Evolutionary conservation across 75 land plant species (phyloP), one percentile per base, ranked within the genome.

Genomic region (Gnetum montanum): DNA sequence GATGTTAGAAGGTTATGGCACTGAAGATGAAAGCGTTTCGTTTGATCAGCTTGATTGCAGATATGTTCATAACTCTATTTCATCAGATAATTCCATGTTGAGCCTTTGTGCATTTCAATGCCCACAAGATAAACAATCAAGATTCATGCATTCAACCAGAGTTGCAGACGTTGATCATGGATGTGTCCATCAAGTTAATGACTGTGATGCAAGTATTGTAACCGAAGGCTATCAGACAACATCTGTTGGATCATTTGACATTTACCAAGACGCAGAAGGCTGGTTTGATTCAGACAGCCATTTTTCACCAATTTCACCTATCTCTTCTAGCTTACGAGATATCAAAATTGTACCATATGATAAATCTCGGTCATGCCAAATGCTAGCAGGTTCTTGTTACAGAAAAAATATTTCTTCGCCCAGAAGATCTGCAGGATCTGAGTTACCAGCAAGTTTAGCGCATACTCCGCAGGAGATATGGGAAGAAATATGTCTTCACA

Each of bases 101-200:
- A 37, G 66, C 36, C 23, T 34, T 33, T 23, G 16, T 13, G 19
- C 57, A 28, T 77, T 67, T 15, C 37, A 60, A 48, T 43, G 26
- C n/a, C 15, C 25, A 44, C 28, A 26, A 43, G 44, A 16, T 37
- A 16, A 4, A 6, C 36, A 20, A 33, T 57, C 29, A 25, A 28
- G 47, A 57, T 20, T 15, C 16, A 8, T 43, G 37, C 59, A 28
- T 25, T 41, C 46, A 12, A 43, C 47, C 22, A 57, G 78, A 37
- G 59, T 57, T 47, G 80, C 60, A 38, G 78, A 71, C 37, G 49
- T 49, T 23, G 64, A 67, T 61, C 67, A 77, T 57, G 80, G 78
- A 35, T 65, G 78, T 4, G 63, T 74, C 8, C 67, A 73, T 49
- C 59, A 62, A n/a, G 43, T 63, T 4, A 57, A 54, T 52, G 58